Evolutionary conservation across 805 yeast genomes (phyloP).

Genomic region (Spathaspora passalidarum): DNA sequence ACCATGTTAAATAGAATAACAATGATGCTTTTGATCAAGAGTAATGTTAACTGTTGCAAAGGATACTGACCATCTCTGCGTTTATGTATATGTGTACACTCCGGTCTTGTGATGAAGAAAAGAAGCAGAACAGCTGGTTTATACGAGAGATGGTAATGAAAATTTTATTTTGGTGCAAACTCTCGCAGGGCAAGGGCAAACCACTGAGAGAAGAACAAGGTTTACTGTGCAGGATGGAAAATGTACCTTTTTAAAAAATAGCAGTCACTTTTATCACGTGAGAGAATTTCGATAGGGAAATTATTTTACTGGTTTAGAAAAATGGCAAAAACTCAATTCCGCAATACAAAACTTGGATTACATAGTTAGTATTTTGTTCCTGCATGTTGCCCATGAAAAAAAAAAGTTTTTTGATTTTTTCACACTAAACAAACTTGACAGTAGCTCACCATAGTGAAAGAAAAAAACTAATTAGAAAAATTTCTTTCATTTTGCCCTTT

Average conservation of each 20-base stretch:
- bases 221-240: not conserved
- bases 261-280: slow-evolving; percentile 1
- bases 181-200: not conserved
- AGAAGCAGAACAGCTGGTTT: not conserved
- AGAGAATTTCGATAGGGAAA: not conserved
- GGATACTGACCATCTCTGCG: slow-evolving; percentile 98
- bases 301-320: no score
- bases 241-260: not conserved
- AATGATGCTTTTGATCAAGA: not conserved
- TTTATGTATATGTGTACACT: slow-evolving; percentile 64
- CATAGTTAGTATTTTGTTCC: not conserved
- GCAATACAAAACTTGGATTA: not conserved
- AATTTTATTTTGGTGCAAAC: not conserved
- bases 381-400: not conserved
- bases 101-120: slow-evolving; percentile 66
- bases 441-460: not conserved
- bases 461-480: not conserved
- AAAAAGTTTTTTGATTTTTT: not conserved
- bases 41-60: slow-evolving; percentile 4
- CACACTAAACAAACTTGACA: not conserved
- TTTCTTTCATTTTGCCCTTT: slow-evolving; percentile 1
- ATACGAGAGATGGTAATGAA: not conserved
- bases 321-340: not conserved
- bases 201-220: not conserved
- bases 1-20: not conserved